Evolutionary conservation across 2,329 filamentous ascomycete species (phyloP).

Genomic region (Verticillium nonalfalfae): DNA sequence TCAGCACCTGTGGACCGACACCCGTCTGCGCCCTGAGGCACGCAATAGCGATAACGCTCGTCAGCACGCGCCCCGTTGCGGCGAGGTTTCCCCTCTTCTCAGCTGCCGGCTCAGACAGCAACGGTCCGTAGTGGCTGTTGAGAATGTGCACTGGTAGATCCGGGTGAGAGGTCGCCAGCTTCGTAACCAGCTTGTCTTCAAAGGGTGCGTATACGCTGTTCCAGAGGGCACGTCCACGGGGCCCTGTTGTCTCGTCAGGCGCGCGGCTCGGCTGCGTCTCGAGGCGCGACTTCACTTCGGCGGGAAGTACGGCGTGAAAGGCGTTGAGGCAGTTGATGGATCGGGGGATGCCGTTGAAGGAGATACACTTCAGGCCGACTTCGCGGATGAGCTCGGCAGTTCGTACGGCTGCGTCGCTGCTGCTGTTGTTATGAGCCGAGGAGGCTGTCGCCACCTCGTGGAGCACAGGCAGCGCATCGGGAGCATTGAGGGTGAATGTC

Average conservation of each 20-base stretch:
- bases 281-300: conserved; percentile 45
- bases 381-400: conserved; percentile 69
- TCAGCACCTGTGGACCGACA: conserved; percentile 75
- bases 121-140: conserved; percentile 63
- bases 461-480: conserved; percentile 62
- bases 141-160: conserved; percentile 79
- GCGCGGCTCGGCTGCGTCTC: conserved; percentile 49
- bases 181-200: conserved; percentile 62
- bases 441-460: conserved; percentile 41
- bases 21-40: conserved; percentile 75
- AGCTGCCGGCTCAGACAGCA: conserved; percentile 62
- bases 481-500: conserved; percentile 82
- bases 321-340: conserved; percentile 76
- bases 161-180: conserved; percentile 70
- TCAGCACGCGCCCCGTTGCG: conserved; percentile 63
- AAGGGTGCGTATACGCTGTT: conserved; percentile 71
- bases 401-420: conserved; percentile 25
- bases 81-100: conserved; percentile 34
- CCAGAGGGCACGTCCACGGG: conserved; percentile 65
- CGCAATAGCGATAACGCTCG: conserved; percentile 66
- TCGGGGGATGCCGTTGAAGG: conserved; percentile 76
- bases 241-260: conserved; percentile 45
- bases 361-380: conserved; percentile 70
- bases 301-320: conserved; percentile 58
- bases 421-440: conserved; percentile 7